These are phyloP conservation scores for Kwoniella sp. DNA, from an alignment of 768 basidiomycete genomes.

Conservation along the genomic window DNA sequence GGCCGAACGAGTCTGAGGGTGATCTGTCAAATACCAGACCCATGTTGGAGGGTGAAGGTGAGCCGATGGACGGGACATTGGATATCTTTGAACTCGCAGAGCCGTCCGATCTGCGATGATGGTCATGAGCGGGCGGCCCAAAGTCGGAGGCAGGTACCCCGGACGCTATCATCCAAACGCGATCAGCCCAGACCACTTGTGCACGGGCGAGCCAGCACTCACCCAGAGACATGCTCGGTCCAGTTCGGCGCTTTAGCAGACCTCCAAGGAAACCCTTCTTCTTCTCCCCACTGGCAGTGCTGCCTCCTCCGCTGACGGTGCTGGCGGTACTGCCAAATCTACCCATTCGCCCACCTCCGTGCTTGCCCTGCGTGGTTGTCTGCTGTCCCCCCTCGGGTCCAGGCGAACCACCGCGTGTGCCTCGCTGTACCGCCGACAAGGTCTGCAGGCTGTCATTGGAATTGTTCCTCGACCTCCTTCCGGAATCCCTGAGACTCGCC, in stretches of 20 bases:
- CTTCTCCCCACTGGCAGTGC: conserved; percentile 32
- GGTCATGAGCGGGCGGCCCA: not conserved
- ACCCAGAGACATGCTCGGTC: conserved; percentile 19
- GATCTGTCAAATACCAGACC: not conserved
- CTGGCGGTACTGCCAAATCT: conserved; percentile 37
- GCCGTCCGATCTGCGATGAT: conserved; percentile 26
- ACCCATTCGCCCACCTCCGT: conserved; percentile 2
- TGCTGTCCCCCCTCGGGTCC: not conserved
- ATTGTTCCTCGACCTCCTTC: conserved; percentile 17
- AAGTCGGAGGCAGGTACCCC: conserved; percentile 15
- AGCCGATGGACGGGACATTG: conserved; percentile 21
- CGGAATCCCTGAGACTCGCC: conserved; percentile 1
- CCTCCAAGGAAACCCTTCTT: conserved; percentile 46
- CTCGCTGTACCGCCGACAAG: conserved; percentile 16
- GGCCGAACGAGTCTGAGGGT: conserved; percentile 10
- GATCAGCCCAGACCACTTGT: too few species aligned
- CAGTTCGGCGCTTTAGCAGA: conserved; percentile 37
- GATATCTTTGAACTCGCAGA: conserved; percentile 24
- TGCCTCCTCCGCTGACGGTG: conserved; percentile 5
- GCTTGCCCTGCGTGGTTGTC: not conserved
- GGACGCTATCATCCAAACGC: not conserved
- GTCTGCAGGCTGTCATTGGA: conserved; percentile 33
- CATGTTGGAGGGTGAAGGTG: conserved; percentile 1
- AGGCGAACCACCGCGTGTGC: conserved; percentile 6
- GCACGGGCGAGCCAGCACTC: not conserved